phyloP scores from a whole-genome alignment of 2,329 filamentous ascomycete genomes.

The Aspergillus carbonarius region DNA sequence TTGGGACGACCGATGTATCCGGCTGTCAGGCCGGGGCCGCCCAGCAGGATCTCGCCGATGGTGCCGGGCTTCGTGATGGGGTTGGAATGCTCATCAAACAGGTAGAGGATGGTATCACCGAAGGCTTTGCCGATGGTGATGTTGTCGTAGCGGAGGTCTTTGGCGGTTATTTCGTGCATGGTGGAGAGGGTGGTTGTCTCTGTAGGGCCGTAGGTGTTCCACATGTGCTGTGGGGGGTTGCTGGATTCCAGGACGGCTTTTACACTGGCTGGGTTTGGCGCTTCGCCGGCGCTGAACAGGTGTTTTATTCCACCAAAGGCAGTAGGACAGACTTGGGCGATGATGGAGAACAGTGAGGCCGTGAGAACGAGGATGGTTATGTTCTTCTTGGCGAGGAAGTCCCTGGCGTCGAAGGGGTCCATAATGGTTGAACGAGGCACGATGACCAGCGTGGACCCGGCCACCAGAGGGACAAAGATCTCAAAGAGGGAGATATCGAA shows the following conservation, averaged over 20 bases:
- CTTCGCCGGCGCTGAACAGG: constrained; percentile 13
- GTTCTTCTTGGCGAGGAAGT: constrained; percentile 1
- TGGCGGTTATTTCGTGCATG: not conserved
- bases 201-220: constrained; percentile 20
- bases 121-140: constrained; percentile 13
- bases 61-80: constrained; percentile 51
- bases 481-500: constrained; percentile 17
- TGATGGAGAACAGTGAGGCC: constrained; percentile 9
- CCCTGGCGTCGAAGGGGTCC: constrained; percentile 12
- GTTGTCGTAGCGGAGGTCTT: constrained; percentile 6
- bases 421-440: constrained; percentile 7
- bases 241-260: constrained; percentile 8
- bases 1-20: constrained; percentile 61
- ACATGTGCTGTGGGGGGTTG: constrained; percentile 12
- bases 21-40: constrained; percentile 73
- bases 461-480: constrained; percentile 11
- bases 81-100: constrained; percentile 6
- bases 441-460: constrained; percentile 13
- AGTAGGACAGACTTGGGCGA: constrained; percentile 7
- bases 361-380: constrained; percentile 11
- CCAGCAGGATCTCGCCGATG: constrained; percentile 74
- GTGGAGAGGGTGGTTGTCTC: constrained; percentile 14
- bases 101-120: constrained; percentile 8
- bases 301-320: constrained; percentile 8
- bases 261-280: constrained; percentile 9